These are phyloP conservation scores for Leucocoprinus leucothites DNA, from an alignment of 768 basidiomycete genomes.

Conservation along the genomic window DNA sequence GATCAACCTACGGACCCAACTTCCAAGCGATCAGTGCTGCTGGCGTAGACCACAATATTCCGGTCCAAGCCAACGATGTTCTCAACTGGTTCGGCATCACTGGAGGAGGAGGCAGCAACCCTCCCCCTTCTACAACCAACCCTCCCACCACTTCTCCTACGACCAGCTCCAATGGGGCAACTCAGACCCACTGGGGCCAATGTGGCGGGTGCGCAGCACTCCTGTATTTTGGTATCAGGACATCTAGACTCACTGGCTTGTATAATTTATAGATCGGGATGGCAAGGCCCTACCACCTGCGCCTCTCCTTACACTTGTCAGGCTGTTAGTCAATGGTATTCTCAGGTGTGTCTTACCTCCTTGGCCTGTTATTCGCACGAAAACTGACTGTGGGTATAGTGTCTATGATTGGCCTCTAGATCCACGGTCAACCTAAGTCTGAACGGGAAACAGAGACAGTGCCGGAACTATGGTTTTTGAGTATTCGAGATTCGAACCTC, in stretches of 20 bases:
- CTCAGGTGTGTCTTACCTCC: slow-evolving; percentile 18
- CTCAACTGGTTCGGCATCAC: slow-evolving; percentile 48
- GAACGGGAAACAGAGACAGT: slow-evolving; percentile 6
- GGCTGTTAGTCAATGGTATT: slow-evolving; percentile 18
- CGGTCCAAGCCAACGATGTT: slow-evolving; percentile 42
- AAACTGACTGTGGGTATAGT: slow-evolving; percentile 10
- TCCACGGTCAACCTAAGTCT: slow-evolving; percentile 5
- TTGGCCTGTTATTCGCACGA: background rate
- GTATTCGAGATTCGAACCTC: background rate
- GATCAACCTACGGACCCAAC: slow-evolving; percentile 44
- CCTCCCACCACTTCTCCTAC: slow-evolving; percentile 16
- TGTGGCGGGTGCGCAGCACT: slow-evolving; percentile 26
- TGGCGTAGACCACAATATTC: slow-evolving; percentile 51
- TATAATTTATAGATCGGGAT: slow-evolving; percentile 21
- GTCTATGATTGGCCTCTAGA: background rate
- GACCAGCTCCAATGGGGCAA: slow-evolving; percentile 16
- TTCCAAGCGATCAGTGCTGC: slow-evolving; percentile 48
- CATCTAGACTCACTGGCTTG: background rate
- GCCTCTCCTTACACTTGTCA: slow-evolving; percentile 22
- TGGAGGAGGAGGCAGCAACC: slow-evolving; percentile 19
- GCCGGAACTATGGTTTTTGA: background rate
- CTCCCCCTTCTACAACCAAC: slow-evolving; percentile 11
- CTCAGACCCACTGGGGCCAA: slow-evolving; percentile 25
- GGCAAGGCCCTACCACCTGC: slow-evolving; percentile 24
- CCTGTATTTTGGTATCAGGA: slow-evolving; percentile 7